These are phyloP conservation scores for Lactifluus volemus DNA, from an alignment of 768 basidiomycete genomes.

Conservation along the genomic window DNA sequence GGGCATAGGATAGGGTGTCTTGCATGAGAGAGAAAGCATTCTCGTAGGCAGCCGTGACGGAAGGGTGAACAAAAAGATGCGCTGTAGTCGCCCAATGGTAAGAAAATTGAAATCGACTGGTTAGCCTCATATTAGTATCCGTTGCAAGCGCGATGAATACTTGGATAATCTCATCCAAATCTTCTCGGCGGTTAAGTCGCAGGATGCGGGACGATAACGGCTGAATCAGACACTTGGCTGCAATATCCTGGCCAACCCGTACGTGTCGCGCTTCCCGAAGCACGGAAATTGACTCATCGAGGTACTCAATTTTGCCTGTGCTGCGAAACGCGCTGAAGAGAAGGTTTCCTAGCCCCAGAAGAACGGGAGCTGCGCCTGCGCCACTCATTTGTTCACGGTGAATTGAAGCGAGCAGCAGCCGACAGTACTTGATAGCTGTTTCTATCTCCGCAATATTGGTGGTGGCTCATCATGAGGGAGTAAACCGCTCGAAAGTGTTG, in stretches of 20 bases:
- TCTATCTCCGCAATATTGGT: not conserved
- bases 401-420: not conserved
- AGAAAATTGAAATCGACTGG: not conserved
- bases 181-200: not conserved
- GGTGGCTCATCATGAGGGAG: not conserved
- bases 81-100: not conserved
- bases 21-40: not conserved
- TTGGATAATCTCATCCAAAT: not conserved
- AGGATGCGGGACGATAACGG: not conserved
- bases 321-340: not conserved
- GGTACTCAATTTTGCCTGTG: not conserved
- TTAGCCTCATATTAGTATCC: no score
- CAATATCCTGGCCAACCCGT: no score
- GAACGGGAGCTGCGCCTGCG: not conserved
- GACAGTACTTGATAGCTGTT: not conserved
- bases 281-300: not conserved
- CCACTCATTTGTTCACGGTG: not conserved
- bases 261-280: no score
- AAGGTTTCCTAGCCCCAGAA: not conserved
- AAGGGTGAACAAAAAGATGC: no score
- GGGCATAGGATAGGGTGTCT: not conserved
- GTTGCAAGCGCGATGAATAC: not conserved
- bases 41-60: not conserved
- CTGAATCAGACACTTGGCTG: not conserved
- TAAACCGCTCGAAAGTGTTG: not conserved